Conservation (phyloP, 2,329 filamentous ascomycete species). For the Alternaria triticimaculans region DNA sequence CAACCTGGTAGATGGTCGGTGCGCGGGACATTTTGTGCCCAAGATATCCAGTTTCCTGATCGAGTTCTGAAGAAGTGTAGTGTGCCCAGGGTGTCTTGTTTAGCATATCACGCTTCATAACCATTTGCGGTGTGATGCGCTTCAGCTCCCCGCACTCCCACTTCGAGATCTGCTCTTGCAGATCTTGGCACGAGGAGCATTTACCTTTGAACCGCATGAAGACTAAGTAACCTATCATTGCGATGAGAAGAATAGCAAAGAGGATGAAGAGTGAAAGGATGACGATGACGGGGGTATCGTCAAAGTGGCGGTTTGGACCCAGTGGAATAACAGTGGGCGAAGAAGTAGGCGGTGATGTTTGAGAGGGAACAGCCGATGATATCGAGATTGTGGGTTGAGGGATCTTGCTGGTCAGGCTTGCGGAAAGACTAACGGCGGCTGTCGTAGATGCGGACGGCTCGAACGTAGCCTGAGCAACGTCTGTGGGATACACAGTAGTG, state of each 20-base stretch:
- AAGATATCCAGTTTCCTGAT: conserved; percentile 3
- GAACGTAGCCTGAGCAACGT: neutral
- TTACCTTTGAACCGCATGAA: conserved; percentile 11
- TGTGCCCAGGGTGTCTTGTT: neutral
- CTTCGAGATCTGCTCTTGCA: conserved; percentile 9
- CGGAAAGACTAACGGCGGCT: neutral
- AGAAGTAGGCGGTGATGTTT: neutral
- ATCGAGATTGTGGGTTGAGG: neutral
- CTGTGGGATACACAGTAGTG: conserved; percentile 4
- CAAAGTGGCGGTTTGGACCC: neutral
- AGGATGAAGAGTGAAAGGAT: conserved; percentile 1
- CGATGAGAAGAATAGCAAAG: conserved; percentile 1
- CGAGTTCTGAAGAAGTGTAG: neutral
- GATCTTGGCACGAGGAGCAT: conserved; percentile 9
- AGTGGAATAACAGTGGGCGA: neutral
- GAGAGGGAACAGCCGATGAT: neutral
- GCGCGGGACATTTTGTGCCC: neutral
- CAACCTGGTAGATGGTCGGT: neutral
- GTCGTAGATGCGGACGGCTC: neutral
- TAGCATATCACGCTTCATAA: conserved; percentile 3
- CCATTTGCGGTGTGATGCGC: conserved; percentile 10
- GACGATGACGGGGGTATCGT: conserved; percentile 8
- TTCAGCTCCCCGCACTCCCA: conserved; percentile 17
- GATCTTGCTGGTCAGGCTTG: neutral
- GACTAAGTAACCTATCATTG: conserved; percentile 6